These are phyloP conservation scores for Uromyces viciae-fabae DNA, from an alignment of 1,284 basidiomycete genomes.

Conservation along the genomic window DNA sequence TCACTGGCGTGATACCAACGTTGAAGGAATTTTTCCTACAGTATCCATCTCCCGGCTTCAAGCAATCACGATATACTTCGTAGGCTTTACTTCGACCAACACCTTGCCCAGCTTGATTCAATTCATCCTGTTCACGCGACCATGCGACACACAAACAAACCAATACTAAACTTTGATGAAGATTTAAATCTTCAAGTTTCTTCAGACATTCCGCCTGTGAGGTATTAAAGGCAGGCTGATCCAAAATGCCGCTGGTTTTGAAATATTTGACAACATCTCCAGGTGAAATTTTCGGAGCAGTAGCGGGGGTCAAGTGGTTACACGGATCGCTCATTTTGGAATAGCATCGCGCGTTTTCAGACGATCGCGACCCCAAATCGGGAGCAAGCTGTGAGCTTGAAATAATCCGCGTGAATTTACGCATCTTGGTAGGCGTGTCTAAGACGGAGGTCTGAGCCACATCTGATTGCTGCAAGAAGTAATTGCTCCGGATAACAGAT, in stretches of 20 bases:
- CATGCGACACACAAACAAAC: slow-evolving; percentile 41
- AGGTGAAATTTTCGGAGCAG: slow-evolving; percentile 37
- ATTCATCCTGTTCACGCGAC: slow-evolving; percentile 32
- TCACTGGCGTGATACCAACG: slow-evolving; percentile 26
- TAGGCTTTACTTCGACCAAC: slow-evolving; percentile 21
- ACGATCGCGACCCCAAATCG: slow-evolving; percentile 19
- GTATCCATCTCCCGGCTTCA: slow-evolving; percentile 10
- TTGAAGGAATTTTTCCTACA: slow-evolving; percentile 3
- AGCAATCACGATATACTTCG: slow-evolving; percentile 28
- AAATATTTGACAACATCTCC: slow-evolving; percentile 39
- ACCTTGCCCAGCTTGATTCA: neutral
- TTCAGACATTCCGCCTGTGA: slow-evolving; percentile 26
- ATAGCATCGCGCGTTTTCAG: slow-evolving; percentile 10
- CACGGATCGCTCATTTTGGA: neutral
- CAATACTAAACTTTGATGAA: slow-evolving; percentile 40
- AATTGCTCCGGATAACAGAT: slow-evolving; percentile 5
- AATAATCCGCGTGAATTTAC: slow-evolving; percentile 34
- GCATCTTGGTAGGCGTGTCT: slow-evolving; percentile 42
- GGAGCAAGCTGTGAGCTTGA: slow-evolving; percentile 31
- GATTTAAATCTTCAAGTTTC: slow-evolving; percentile 35
- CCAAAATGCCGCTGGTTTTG: slow-evolving; percentile 24
- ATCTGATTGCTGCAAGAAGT: neutral
- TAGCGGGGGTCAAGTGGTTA: slow-evolving; percentile 30
- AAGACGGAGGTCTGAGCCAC: slow-evolving; percentile 17
- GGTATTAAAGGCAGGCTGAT: slow-evolving; percentile 10